Conservation (phyloP, 1,284 basidiomycete genomes). For the Boletus holoroseus region DNA sequence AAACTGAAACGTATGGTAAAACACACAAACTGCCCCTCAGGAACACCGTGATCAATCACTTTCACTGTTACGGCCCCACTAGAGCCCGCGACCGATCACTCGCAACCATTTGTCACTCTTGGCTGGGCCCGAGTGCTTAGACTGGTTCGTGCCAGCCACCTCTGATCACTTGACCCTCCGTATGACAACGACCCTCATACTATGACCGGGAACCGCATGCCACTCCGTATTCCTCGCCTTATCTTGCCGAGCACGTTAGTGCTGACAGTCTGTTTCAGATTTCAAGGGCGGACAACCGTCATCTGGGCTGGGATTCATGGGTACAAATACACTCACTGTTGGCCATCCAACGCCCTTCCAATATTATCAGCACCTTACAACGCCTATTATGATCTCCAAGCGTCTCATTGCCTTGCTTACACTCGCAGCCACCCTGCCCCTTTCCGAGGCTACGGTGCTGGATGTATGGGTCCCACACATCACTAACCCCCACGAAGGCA, state of each 20-base stretch:
- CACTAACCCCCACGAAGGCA: constrained; percentile 26
- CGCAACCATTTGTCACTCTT: too few relatives aligned
- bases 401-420: constrained; percentile 13
- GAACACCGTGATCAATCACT: too few relatives aligned
- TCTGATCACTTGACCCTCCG: neutral
- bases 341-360: neutral
- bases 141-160: neutral
- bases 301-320: neutral
- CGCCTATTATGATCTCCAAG: constrained; percentile 5
- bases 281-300: neutral
- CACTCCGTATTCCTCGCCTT: neutral
- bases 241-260: neutral
- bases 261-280: neutral
- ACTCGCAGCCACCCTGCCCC: constrained; percentile 9
- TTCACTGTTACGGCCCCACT: too few relatives aligned
- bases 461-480: constrained; percentile 39
- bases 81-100: too few relatives aligned
- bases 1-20: too few relatives aligned
- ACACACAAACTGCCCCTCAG: too few relatives aligned
- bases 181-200: neutral
- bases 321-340: constrained; percentile 1
- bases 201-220: neutral
- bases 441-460: constrained; percentile 11
- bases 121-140: too few relatives aligned
- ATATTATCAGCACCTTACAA: neutral